A percentile compares a stretch with the other conserved stretches of the same genome.
Evolutionary conservation across 2,329 filamentous ascomycete species (phyloP).

Genomic region (Fusarium heterosporum): DNA sequence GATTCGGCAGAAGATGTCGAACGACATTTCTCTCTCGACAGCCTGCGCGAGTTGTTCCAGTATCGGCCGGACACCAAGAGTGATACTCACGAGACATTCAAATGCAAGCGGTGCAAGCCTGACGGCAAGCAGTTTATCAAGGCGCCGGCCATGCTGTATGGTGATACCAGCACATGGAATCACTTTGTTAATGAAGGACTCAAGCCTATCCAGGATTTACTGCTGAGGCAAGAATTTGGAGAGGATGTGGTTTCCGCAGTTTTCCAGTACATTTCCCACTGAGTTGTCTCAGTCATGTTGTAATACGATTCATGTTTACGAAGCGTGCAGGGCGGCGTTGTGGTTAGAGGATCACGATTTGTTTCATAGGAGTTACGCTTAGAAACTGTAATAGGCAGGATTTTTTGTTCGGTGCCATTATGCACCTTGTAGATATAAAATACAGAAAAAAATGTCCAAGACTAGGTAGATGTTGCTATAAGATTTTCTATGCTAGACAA

Average conservation of each 20-base stretch:
- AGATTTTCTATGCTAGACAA: neutral
- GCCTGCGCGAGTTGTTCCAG: slow-evolving; percentile 91
- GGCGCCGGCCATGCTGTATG: slow-evolving; percentile 94
- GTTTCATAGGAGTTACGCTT: slow-evolving; percentile 16
- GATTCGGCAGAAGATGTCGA: slow-evolving; percentile 98
- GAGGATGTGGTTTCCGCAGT: slow-evolving; percentile 89
- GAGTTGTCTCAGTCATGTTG: slow-evolving; percentile 8
- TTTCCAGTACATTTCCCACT: slow-evolving; percentile 98
- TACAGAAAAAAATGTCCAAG: neutral
- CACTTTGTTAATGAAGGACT: slow-evolving; percentile 89
- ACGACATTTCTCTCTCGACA: slow-evolving; percentile 93
- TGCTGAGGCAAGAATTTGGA: slow-evolving; percentile 85
- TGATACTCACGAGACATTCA: slow-evolving; percentile 98
- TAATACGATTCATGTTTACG: slow-evolving; percentile 28
- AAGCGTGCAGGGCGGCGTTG: slow-evolving; percentile 28
- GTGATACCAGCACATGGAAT: slow-evolving; percentile 99
- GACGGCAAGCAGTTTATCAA: slow-evolving; percentile 91
- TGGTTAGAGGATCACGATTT: slow-evolving; percentile 3
- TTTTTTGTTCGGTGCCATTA: neutral
- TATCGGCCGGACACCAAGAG: slow-evolving; percentile 86
- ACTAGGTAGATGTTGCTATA: neutral
- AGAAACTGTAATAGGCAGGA: neutral
- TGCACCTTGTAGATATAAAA: neutral
- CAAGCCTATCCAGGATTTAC: slow-evolving; percentile 86
- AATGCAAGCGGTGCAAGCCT: slow-evolving; percentile 92